These are phyloP conservation scores for Microdochium paspali DNA, from an alignment of 2,329 filamentous ascomycete genomes.

Conservation along the genomic window DNA sequence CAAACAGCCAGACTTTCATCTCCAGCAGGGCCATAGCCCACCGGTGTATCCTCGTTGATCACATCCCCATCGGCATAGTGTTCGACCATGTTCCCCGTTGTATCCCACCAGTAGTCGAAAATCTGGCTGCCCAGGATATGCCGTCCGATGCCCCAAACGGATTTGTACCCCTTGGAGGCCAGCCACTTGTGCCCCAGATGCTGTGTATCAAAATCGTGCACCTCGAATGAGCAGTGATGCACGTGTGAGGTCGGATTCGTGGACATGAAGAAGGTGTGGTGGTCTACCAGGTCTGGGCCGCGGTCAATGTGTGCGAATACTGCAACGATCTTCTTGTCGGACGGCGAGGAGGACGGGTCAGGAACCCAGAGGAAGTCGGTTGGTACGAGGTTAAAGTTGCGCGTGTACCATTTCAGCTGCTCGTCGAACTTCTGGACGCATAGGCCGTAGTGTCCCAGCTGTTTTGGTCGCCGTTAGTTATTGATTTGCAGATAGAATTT, in stretches of 20 bases:
- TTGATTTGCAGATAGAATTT: background rate
- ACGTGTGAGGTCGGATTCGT: constrained; percentile 34
- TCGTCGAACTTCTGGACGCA: constrained; percentile 41
- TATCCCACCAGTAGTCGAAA: constrained; percentile 61
- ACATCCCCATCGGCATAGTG: constrained; percentile 67
- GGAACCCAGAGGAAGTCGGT: constrained; percentile 27
- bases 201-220: constrained; percentile 64
- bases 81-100: constrained; percentile 52
- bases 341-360: constrained; percentile 20
- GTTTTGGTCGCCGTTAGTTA: background rate
- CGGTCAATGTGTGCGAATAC: constrained; percentile 36
- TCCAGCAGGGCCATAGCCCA: background rate
- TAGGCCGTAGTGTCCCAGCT: constrained; percentile 45
- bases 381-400: constrained; percentile 39
- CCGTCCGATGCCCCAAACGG: constrained; percentile 62
- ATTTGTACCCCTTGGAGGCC: constrained; percentile 48
- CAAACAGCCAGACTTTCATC: background rate
- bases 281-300: constrained; percentile 34
- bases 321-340: constrained; percentile 25
- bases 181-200: constrained; percentile 63
- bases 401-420: constrained; percentile 36
- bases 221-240: constrained; percentile 62
- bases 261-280: constrained; percentile 40
- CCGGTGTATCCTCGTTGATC: constrained; percentile 43
- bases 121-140: constrained; percentile 64